Conservation (phyloP, 306 rosid species). For the Senna siamea region DNA sequence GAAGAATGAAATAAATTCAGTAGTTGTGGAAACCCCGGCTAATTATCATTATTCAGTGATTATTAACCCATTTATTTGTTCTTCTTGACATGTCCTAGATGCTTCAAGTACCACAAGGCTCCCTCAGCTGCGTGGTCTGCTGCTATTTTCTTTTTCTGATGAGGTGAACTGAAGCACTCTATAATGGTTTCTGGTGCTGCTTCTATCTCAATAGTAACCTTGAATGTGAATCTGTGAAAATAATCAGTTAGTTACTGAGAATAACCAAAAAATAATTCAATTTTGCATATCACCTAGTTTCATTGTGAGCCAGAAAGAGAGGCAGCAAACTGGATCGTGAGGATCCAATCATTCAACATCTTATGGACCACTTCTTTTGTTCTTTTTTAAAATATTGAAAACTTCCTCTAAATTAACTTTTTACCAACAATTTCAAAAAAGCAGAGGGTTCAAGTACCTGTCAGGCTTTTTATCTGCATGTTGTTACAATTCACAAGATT, state of each 20-base stretch:
- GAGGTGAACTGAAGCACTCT: conserved; percentile 68
- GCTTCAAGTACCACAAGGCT: conserved; percentile 64
- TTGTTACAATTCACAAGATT: conserved; percentile 7
- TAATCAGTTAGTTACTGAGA: conserved; percentile 15
- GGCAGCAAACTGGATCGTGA: conserved; percentile 8
- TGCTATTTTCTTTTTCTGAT: conserved; percentile 58
- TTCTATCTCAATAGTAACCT: conserved; percentile 51
- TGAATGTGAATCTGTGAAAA: conserved; percentile 65
- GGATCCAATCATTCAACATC: conserved; percentile 21
- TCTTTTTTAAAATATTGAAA: conserved; percentile 12
- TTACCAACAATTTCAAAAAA: neutral
- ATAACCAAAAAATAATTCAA: neutral
- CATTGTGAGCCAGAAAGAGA: conserved; percentile 5
- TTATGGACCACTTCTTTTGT: conserved; percentile 5
- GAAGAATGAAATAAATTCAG: conserved; percentile 56
- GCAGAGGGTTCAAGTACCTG: neutral
- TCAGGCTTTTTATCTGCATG: neutral
- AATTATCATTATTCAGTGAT: conserved; percentile 33
- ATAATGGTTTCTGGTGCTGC: conserved; percentile 36
- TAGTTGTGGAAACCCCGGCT: conserved; percentile 21
- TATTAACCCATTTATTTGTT: conserved; percentile 24
- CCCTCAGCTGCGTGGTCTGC: conserved; percentile 73
- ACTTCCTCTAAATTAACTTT: neutral
- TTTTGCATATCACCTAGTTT: conserved; percentile 17
- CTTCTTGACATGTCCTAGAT: conserved; percentile 38